A percentile compares a stretch with the other conserved stretches of the same genome.
Conservation (phyloP, 2,329 filamentous ascomycete genomes). For the Aspergillus niger region DNA sequence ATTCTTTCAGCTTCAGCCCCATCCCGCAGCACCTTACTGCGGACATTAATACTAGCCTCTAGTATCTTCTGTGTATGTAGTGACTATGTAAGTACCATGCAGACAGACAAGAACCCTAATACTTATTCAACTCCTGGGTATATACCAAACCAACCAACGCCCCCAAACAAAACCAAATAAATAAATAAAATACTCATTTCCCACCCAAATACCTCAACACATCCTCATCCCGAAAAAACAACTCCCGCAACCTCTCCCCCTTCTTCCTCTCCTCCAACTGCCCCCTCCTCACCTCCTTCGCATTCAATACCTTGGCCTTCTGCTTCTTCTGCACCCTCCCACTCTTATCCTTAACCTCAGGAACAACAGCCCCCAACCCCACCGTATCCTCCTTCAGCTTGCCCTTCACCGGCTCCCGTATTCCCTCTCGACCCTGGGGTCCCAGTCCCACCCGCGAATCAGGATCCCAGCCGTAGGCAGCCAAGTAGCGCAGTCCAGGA, state of each 20-base stretch:
- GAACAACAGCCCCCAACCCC: conserved; percentile 63
- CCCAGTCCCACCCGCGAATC: conserved; percentile 71
- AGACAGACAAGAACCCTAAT: background rate
- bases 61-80: conserved; percentile 7
- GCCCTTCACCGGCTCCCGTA: conserved; percentile 73
- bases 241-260: conserved; percentile 64
- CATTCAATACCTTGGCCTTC: conserved; percentile 60
- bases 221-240: conserved; percentile 76
- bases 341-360: conserved; percentile 29
- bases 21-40: background rate
- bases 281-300: conserved; percentile 67
- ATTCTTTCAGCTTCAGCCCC: conserved; percentile 4
- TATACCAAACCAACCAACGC: background rate
- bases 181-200: background rate
- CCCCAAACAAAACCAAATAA: background rate
- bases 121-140: conserved; percentile 5
- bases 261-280: conserved; percentile 64
- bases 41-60: conserved; percentile 5
- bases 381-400: conserved; percentile 71
- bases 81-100: background rate
- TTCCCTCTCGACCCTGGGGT: conserved; percentile 65
- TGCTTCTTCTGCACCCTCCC: conserved; percentile 38
- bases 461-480: conserved; percentile 62
- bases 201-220: conserved; percentile 68
- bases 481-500: conserved; percentile 58